Evolutionary conservation across 371 early-diverging fungal species (phyloP), one percentile per base, ranked within the genome.

Genomic region (Parasitella parasitica): DNA sequence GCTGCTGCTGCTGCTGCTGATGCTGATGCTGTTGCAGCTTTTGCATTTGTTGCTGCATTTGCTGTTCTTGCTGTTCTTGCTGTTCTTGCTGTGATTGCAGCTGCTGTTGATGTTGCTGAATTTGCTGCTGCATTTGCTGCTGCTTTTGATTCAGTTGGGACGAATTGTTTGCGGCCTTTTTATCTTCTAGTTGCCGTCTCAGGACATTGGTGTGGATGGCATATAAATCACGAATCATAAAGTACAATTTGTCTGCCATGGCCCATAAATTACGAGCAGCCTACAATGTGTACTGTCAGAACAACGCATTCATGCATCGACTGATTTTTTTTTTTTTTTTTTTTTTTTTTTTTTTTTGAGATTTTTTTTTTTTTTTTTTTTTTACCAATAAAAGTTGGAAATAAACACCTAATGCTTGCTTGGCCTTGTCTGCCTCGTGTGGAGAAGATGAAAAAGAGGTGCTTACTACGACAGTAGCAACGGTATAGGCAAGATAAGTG

Each of bases 241-340:
- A 84, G 57, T 82, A 84, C 18, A 84, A 69, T 49, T 82, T 82
- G 57, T 86, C 86, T 0, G 86, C 83, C 79, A 86, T 84, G 1
- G 86, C 81, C 86, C 86, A 86, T 27, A 76, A 77, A 26, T 73
- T 59, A 57, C 83, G 76, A 63, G 84, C 82, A 4, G 72, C 37
- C 76, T 80, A 59, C 0, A 57, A 61, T 20, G 26, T 3, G 46
- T 26, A 32, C 9, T n/a, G n/a, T n/a, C n/a, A n/a, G n/a, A n/a
- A n/a, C n/a, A n/a, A n/a, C n/a, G n/a, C n/a, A n/a, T n/a, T n/a
- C n/a, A n/a, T n/a, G n/a, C n/a, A n/a, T n/a, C n/a, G n/a, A n/a
- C n/a, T n/a, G n/a, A n/a, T n/a, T n/a, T n/a, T n/a, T n/a, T n/a
- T n/a, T n/a, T n/a, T n/a, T n/a, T n/a, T n/a, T n/a, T n/a, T n/a